phyloP scores from a whole-genome alignment of 352 stramenopile species.

The Pythium myriotylum region DNA sequence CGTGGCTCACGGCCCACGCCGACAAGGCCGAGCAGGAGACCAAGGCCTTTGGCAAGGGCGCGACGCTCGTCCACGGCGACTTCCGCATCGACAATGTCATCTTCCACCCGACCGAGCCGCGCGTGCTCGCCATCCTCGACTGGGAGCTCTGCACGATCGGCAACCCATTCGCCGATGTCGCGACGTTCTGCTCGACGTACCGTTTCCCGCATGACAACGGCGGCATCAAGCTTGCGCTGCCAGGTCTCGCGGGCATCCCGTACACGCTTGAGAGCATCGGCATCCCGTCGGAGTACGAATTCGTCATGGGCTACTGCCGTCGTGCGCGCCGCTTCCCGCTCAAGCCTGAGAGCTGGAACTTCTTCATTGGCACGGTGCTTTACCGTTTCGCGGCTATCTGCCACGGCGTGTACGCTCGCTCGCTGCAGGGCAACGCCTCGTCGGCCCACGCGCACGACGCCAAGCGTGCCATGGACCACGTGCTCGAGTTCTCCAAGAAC shows the following conservation, averaged over 20 bases:
- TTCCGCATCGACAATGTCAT: slow-evolving; percentile 90
- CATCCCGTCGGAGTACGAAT: slow-evolving; percentile 63
- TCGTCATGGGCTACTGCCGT: slow-evolving; percentile 64
- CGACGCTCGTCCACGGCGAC: slow-evolving; percentile 82
- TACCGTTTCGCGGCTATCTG: slow-evolving; percentile 83
- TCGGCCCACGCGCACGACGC: slow-evolving; percentile 70
- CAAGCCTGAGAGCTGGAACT: slow-evolving; percentile 61
- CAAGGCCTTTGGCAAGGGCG: slow-evolving; percentile 13
- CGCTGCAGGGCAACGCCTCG: slow-evolving; percentile 77
- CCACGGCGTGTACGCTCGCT: slow-evolving; percentile 79
- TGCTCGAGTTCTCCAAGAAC: slow-evolving; percentile 48
- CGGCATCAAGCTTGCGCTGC: slow-evolving; percentile 56
- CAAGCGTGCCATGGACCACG: slow-evolving; percentile 67
- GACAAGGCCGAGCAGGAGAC: slow-evolving; percentile 55
- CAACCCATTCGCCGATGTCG: slow-evolving; percentile 82
- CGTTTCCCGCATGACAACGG: slow-evolving; percentile 38
- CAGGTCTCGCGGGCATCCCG: slow-evolving; percentile 42
- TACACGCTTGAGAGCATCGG: slow-evolving; percentile 51
- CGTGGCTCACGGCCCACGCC: slow-evolving; percentile 56
- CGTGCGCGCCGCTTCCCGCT: slow-evolving; percentile 55
- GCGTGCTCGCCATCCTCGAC: slow-evolving; percentile 83
- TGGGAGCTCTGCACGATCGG: slow-evolving; percentile 90
- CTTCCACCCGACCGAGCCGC: slow-evolving; percentile 83
- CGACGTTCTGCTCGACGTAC: slow-evolving; percentile 65
- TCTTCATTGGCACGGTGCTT: slow-evolving; percentile 71